Evolutionary conservation across 257 asterid species (phyloP).

Genomic region (Dorcoceras hygrometricum): DNA sequence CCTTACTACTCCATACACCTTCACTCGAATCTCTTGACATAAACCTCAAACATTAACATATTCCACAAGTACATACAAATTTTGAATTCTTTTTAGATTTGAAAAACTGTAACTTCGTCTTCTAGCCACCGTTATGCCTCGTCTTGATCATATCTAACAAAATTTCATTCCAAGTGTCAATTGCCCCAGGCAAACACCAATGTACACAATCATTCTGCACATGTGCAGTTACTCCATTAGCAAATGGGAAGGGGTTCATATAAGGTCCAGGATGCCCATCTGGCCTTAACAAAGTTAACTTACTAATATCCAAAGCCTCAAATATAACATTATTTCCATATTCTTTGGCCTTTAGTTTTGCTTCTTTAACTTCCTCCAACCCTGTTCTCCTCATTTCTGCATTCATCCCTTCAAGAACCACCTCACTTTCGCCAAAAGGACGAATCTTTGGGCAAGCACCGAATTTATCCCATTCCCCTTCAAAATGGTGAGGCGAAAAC

Average conservation of each 20-base stretch:
- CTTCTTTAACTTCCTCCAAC: constrained; percentile 36
- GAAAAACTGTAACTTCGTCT: not conserved
- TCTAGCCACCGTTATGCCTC: not conserved
- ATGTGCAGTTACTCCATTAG: constrained; percentile 47
- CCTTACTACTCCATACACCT: no score
- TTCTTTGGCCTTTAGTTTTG: constrained; percentile 26
- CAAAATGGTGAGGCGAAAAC: constrained; percentile 76
- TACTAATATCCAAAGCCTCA: constrained; percentile 60
- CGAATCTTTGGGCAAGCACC: constrained; percentile 65
- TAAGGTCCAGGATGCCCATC: constrained; percentile 94
- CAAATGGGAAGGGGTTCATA: constrained; percentile 65
- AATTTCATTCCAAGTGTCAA: constrained; percentile 80
- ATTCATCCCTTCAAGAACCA: constrained; percentile 48
- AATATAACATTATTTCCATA: constrained; percentile 32
- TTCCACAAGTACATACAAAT: not conserved
- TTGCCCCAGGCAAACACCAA: constrained; percentile 93
- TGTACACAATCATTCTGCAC: constrained; percentile 84
- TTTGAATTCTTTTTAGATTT: no score
- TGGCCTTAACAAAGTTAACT: constrained; percentile 58
- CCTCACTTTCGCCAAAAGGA: constrained; percentile 47
- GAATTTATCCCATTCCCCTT: constrained; percentile 78
- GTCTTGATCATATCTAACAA: constrained; percentile 48
- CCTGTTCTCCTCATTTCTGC: constrained; percentile 63
- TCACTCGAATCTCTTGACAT: no score
- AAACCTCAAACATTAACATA: no score